phyloP scores from a whole-genome alignment of 2,329 filamentous ascomycete species.

The Colletotrichum brevisporum region DNA sequence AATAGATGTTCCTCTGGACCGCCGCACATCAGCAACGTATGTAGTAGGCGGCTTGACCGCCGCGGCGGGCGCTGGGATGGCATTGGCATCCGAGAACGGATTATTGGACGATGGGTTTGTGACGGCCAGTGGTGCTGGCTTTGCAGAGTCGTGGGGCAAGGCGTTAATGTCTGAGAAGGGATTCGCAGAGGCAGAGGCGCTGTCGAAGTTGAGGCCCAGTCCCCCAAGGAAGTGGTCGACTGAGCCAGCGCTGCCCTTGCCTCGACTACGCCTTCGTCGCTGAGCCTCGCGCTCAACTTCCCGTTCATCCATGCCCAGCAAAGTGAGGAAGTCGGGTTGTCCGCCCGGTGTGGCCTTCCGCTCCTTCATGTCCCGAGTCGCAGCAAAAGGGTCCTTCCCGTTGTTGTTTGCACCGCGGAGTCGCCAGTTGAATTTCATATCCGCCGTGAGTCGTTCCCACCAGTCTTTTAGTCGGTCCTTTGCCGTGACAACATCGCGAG shows the following conservation, averaged over 20 bases:
- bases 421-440: slow-evolving; percentile 55
- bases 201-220: slow-evolving; percentile 55
- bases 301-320: slow-evolving; percentile 58
- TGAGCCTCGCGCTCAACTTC: slow-evolving; percentile 56
- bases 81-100: slow-evolving; percentile 66
- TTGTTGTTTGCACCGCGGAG: slow-evolving; percentile 48
- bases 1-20: slow-evolving; percentile 64
- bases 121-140: slow-evolving; percentile 54
- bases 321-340: slow-evolving; percentile 61
- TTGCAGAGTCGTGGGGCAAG: slow-evolving; percentile 54
- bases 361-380: slow-evolving; percentile 46
- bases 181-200: slow-evolving; percentile 48
- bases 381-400: slow-evolving; percentile 47
- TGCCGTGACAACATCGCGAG: slow-evolving; percentile 44
- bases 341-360: slow-evolving; percentile 40
- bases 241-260: slow-evolving; percentile 51
- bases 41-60: slow-evolving; percentile 53
- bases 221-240: slow-evolving; percentile 57
- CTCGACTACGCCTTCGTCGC: slow-evolving; percentile 50
- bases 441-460: slow-evolving; percentile 60
- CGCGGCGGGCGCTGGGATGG: slow-evolving; percentile 49
- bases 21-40: slow-evolving; percentile 63
- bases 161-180: slow-evolving; percentile 66
- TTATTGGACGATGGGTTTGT: slow-evolving; percentile 49
- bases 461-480: slow-evolving; percentile 60